These are phyloP conservation scores for Metschnikowia arizonensis DNA, from an alignment of 805 yeast genomes.

Conservation along the genomic window DNA sequence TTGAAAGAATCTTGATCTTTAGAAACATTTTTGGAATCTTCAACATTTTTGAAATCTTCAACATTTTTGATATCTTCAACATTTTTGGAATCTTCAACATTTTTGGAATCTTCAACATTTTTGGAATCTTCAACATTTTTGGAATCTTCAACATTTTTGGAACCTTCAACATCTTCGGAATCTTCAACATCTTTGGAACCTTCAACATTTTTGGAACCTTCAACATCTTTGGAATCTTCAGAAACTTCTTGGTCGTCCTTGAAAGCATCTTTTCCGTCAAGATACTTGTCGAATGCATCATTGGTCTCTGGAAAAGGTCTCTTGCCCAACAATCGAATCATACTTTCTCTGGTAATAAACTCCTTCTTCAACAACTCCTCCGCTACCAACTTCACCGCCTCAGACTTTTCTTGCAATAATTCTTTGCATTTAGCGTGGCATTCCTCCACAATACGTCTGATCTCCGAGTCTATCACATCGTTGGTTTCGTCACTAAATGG, in stretches of 20 bases:
- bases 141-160: too few relatives aligned
- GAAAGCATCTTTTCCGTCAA: slow-evolving; percentile 45
- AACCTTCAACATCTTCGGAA: too few relatives aligned
- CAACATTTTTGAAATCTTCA: too few relatives aligned
- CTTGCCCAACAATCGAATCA: slow-evolving; percentile 83
- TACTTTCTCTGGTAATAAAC: slow-evolving; percentile 89
- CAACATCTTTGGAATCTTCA: too few relatives aligned
- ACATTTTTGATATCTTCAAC: too few relatives aligned
- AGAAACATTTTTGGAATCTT: too few relatives aligned
- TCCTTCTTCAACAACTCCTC: slow-evolving; percentile 82
- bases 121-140: too few relatives aligned
- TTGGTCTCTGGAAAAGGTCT: slow-evolving; percentile 89
- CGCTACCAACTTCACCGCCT: slow-evolving; percentile 80
- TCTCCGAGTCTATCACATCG: slow-evolving; percentile 61
- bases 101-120: too few relatives aligned
- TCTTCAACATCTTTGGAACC: too few relatives aligned
- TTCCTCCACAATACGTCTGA: slow-evolving; percentile 60
- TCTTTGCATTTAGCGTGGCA: slow-evolving; percentile 58
- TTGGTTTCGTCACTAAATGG: slow-evolving; percentile 74
- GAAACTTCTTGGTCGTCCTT: slow-evolving; percentile 31
- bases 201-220: too few relatives aligned
- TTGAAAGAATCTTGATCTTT: too few relatives aligned
- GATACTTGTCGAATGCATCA: slow-evolving; percentile 83
- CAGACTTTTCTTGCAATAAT: slow-evolving; percentile 62
- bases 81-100: too few relatives aligned